A percentile compares a stretch with the other conserved stretches of the same genome.
Evolutionary conservation across 129 eudicot species (phyloP).

Genomic region (Chrysanthemum seticuspe): DNA sequence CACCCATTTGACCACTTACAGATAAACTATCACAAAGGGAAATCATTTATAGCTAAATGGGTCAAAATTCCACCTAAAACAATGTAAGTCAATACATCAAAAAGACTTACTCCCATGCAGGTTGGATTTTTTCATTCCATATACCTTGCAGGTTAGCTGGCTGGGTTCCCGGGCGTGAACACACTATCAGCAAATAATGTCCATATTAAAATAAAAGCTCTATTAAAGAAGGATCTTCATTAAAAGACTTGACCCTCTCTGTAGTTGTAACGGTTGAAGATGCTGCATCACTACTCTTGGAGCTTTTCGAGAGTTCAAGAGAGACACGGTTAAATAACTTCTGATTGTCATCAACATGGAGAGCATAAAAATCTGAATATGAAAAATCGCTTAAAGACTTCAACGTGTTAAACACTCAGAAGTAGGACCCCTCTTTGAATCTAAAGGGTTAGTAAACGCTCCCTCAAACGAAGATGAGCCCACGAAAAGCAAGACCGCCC

Average conservation of each 20-base stretch:
- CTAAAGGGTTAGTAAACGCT: constrained; percentile 62
- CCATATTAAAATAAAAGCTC: constrained; percentile 92
- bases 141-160: constrained; percentile 86
- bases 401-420: constrained; percentile 43
- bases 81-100: background rate
- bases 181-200: constrained; percentile 71
- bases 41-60: too few relatives aligned
- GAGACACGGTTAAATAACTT: constrained; percentile 82
- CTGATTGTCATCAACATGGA: constrained; percentile 80
- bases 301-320: constrained; percentile 59
- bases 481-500: constrained; percentile 58
- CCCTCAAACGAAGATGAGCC: constrained; percentile 83
- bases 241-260: constrained; percentile 67
- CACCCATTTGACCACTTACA: too few relatives aligned
- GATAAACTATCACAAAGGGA: too few relatives aligned
- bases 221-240: constrained; percentile 85
- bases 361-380: constrained; percentile 60
- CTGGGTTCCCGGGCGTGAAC: constrained; percentile 84
- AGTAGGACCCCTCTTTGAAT: constrained; percentile 67
- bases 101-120: constrained; percentile 84
- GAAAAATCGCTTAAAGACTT: constrained; percentile 41
- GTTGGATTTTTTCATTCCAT: constrained; percentile 70
- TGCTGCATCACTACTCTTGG: constrained; percentile 24
- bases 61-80: too few relatives aligned
- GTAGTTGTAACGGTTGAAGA: constrained; percentile 48